Base-by-base conservation (phyloP, 2,329 filamentous ascomycete species). In the Rutstroemia sp. region DNA sequence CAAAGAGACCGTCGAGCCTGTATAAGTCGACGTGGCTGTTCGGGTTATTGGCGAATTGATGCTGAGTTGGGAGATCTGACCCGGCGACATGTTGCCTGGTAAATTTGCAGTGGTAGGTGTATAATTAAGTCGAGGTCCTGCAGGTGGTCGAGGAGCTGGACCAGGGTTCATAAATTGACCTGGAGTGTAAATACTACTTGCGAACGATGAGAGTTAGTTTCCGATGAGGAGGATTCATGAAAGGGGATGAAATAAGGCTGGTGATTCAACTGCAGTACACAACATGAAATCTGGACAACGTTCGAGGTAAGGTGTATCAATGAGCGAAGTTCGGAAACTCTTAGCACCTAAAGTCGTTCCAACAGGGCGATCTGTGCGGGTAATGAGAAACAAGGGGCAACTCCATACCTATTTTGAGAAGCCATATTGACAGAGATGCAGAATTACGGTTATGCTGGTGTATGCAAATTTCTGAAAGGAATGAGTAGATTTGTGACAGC, bases 91-190 rank as follows among this genome's bases (percentile, higher is more conserved):
- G 73, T 85, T 92, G 61, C 86, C 87, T 16, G 87, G 83, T 21
- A 89, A 77, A 70, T 85, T 89, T 66, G 77, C 75, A 60, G 83
- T 81, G 70, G 82, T 88, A 60, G 86, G 91, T 44, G 88, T 90
- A 59, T 95, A 79, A 66, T 86, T 85, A 64, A 96, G 82, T 69
- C 89, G 86, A 59, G 91, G 89, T 67, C 41, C n/a, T 44, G 41
- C 41, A 12, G 41, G 41, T 44, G 41, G 41, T 21, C 41, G 16
- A 44, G 41, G 41, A 44, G 41, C 41, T 8, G 41, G 41, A 44
- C 94, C 91, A 61, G 94, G 91, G 73, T 97, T 97, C 88, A 97
- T 95, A 76, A 97, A 97, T 72, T 85, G 82, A 66, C 78, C 81
- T 62, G 77, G 75, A 44, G 79, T 74, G 69, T 84, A 86, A 65